Evolutionary conservation across 345 rosid genomes (phyloP).

Genomic region (Geranium rotundifolium): DNA sequence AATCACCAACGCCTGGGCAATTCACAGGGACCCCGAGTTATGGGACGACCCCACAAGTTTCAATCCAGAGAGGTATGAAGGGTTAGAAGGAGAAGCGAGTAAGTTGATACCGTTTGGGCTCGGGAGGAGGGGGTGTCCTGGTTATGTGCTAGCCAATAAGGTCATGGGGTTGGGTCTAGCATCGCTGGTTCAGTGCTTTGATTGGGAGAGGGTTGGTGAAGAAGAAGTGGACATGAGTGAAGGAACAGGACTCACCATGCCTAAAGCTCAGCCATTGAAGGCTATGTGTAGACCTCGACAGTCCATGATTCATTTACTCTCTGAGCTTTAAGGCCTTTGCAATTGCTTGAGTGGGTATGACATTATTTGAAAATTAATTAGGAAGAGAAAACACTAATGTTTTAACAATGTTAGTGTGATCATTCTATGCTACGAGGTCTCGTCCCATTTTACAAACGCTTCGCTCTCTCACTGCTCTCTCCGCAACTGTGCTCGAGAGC

Average conservation of each 20-base stretch:
- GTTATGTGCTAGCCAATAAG: conserved; percentile 10
- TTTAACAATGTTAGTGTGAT: too few species aligned
- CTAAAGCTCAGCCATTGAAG: neutral
- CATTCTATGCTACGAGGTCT: too few species aligned
- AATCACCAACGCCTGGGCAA: too few species aligned
- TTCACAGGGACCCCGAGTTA: conserved; percentile 15
- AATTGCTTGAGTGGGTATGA: too few species aligned
- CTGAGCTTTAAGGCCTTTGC: too few species aligned
- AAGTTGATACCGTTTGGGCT: conserved; percentile 20
- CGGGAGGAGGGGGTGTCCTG: conserved; percentile 23
- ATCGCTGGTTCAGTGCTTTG: conserved; percentile 19
- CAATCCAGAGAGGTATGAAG: conserved; percentile 14
- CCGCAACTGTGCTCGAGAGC: too few species aligned
- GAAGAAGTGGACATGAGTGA: conserved; percentile 1
- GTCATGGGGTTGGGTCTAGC: conserved; percentile 8
- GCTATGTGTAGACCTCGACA: conserved; percentile 9
- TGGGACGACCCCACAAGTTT: conserved; percentile 18
- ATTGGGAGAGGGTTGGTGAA: conserved; percentile 13
- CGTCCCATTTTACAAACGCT: too few species aligned
- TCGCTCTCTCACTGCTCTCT: too few species aligned
- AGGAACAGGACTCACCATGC: neutral
- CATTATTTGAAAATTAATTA: too few species aligned
- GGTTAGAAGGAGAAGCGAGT: neutral
- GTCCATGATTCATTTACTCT: too few species aligned
- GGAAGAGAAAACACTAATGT: too few species aligned